These are phyloP conservation scores for Trichocladium antarcticum DNA, from an alignment of 495 filamentous ascomycete genomes.

Conservation along the genomic window DNA sequence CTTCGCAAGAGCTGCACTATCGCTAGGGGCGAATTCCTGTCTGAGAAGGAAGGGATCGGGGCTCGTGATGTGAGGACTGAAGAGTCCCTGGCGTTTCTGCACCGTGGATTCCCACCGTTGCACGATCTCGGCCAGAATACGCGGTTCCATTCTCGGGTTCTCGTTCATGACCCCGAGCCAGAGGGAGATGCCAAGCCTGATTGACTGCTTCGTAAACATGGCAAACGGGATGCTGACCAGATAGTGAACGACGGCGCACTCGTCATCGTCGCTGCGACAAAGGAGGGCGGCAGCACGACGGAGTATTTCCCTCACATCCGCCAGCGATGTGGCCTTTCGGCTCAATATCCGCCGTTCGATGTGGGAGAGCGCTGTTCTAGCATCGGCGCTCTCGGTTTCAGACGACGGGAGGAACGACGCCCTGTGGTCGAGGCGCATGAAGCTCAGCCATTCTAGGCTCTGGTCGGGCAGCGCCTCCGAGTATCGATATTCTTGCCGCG, in stretches of 20 bases:
- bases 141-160: slow-evolving; percentile 75
- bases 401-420: slow-evolving; percentile 32
- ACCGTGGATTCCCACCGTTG: slow-evolving; percentile 79
- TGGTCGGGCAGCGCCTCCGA: slow-evolving; percentile 57
- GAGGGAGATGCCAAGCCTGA: slow-evolving; percentile 87
- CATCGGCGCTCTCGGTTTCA: slow-evolving; percentile 43
- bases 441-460: slow-evolving; percentile 49
- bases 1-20: slow-evolving; percentile 61
- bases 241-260: slow-evolving; percentile 67
- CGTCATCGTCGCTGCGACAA: slow-evolving; percentile 59
- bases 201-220: slow-evolving; percentile 86
- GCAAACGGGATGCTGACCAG: slow-evolving; percentile 84
- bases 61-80: slow-evolving; percentile 64
- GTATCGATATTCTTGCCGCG: slow-evolving; percentile 83
- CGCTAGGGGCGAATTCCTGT: slow-evolving; percentile 86
- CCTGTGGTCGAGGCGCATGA: slow-evolving; percentile 41
- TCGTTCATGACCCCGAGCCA: slow-evolving; percentile 97
- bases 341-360: slow-evolving; percentile 57
- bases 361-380: slow-evolving; percentile 48
- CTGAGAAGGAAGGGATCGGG: slow-evolving; percentile 80
- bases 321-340: slow-evolving; percentile 55
- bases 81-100: slow-evolving; percentile 63
- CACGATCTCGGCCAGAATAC: slow-evolving; percentile 70
- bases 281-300: slow-evolving; percentile 74
- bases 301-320: slow-evolving; percentile 67